Evolutionary conservation across 139 green algal genomes (phyloP).

Genomic region (Volvox reticuliferus): DNA sequence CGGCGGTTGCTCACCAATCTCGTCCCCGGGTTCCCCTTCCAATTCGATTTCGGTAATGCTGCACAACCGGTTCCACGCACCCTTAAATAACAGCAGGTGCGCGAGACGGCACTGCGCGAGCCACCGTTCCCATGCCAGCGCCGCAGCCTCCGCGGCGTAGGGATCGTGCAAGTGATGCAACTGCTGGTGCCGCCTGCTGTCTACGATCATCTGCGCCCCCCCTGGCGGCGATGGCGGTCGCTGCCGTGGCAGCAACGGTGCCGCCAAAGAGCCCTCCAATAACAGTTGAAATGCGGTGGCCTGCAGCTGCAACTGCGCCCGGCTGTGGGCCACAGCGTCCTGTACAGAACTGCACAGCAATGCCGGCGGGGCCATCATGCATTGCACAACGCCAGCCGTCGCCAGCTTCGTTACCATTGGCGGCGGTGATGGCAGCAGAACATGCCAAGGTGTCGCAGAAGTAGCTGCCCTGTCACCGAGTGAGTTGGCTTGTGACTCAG

Average conservation of each 20-base stretch:
- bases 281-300: constrained; percentile 67
- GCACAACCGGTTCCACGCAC: constrained; percentile 35
- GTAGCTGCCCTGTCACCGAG: too few relatives aligned
- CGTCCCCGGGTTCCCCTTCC: neutral
- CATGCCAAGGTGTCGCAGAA: neutral
- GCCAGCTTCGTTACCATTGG: neutral
- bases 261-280: constrained; percentile 37
- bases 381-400: neutral
- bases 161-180: neutral
- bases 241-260: constrained; percentile 41
- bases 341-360: constrained; percentile 8
- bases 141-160: neutral
- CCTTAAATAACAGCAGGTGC: constrained; percentile 49
- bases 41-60: constrained; percentile 29
- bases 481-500: too few relatives aligned
- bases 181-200: neutral
- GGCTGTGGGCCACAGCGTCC: constrained; percentile 58
- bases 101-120: constrained; percentile 50
- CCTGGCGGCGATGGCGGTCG: constrained; percentile 1
- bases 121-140: constrained; percentile 32
- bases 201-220: neutral
- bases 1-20: too few relatives aligned
- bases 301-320: constrained; percentile 83
- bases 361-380: neutral
- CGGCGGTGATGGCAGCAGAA: neutral